Evolutionary conservation across 805 yeast genomes (phyloP).

Genomic region (Lachancea fermentati): DNA sequence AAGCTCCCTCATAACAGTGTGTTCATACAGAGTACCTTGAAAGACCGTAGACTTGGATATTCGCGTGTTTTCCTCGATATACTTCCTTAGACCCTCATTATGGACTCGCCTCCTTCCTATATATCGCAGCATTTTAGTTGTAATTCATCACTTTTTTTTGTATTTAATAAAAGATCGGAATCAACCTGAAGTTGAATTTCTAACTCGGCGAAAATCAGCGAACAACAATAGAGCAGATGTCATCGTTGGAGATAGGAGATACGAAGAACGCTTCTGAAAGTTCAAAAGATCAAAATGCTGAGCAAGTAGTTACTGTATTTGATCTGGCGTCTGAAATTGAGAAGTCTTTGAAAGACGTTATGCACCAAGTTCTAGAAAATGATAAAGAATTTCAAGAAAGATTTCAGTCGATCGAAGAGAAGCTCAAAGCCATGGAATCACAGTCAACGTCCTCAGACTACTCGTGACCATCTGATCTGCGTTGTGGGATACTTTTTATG

Average conservation of each 20-base stretch:
- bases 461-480: too few species aligned
- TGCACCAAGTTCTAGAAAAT: conserved; percentile 14
- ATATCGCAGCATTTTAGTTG: background rate
- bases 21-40: conserved; percentile 32
- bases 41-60: conserved; percentile 28
- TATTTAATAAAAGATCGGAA: too few species aligned
- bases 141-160: background rate
- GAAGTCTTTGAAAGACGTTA: conserved; percentile 18
- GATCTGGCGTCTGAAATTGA: conserved; percentile 28
- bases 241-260: background rate
- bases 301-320: conserved; percentile 21
- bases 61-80: conserved; percentile 17
- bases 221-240: too few species aligned
- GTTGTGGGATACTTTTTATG: too few species aligned
- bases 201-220: too few species aligned
- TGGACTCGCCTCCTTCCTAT: background rate
- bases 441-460: background rate
- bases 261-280: background rate
- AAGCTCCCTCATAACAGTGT: conserved; percentile 29
- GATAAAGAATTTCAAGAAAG: conserved; percentile 20
- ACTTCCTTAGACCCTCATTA: conserved; percentile 16
- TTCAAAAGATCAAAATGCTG: conserved; percentile 8
- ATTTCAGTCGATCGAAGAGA: conserved; percentile 19
- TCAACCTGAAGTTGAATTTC: too few species aligned
- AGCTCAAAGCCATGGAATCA: conserved; percentile 14